Base-by-base conservation (phyloP, 352 stramenopile genomes). In the Phytophthora sp. region DNA sequence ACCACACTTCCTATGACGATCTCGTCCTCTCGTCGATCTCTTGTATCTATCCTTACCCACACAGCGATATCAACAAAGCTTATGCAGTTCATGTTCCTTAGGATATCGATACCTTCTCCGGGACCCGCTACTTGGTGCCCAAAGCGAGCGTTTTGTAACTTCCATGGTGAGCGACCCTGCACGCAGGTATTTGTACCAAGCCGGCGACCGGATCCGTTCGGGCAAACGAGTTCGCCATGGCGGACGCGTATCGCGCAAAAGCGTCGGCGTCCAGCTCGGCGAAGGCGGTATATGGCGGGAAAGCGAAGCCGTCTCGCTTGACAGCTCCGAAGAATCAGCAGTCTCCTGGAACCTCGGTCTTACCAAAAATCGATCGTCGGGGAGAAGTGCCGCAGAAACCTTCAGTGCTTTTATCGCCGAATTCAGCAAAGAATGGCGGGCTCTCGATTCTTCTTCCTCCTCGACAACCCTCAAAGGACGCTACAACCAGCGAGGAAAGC, bases 331-430 rank as follows among this genome's bases (percentile, higher is more conserved):
- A 66, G 27, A 79, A 79, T 43, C 69, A 76, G 32, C 67, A 62
- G 8, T 24, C 55, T 20, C 45, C 66, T 13, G n/a, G 50, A 20
- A n/a, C 42, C 4, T 79, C 74, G 0, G 50, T 84, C 18, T 54
- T 87, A 23, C 74, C 77, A 5, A 58, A 49, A 44, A 84, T 87
- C 24, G 62, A 83, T 45, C 55, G 66, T 2, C 50, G 61, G 5
- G 45, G 54, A 28, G 39, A 59, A 18, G 28, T 63, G 13, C 32
- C 38, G 4, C 28, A 61, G 21, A 50, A 53, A 39, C 32, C 44
- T 27, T 38, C 21, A 4, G 24, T 52, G 3, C 12, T 24, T n/a
- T 10, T 26, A 15, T 35, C 53, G 6, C 39, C 43, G 5, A 64
- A 8, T 9, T 72, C 55, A 11, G 44, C 55, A 28, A 69, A 60